These are phyloP conservation scores for Areca catechu DNA, from an alignment of 176 grass and related monocot genomes.

Conservation along the genomic window DNA sequence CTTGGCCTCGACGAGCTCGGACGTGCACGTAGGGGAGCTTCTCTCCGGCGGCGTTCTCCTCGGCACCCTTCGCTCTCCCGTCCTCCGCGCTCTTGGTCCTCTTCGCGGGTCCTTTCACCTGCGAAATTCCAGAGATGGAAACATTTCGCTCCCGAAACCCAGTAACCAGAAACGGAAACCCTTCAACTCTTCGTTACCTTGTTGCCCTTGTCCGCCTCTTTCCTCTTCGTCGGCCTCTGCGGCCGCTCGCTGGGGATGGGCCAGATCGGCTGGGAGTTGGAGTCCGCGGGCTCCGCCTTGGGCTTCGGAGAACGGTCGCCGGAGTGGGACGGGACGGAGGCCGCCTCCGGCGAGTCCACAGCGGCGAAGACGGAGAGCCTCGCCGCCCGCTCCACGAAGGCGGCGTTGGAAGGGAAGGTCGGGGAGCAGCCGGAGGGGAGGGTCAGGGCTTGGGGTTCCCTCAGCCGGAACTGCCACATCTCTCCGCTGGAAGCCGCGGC, in stretches of 20 bases:
- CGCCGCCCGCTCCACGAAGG: conserved; percentile 45
- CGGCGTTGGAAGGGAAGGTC: conserved; percentile 48
- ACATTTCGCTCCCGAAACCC: background rate
- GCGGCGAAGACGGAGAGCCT: conserved; percentile 46
- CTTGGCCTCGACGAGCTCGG: conserved; percentile 56
- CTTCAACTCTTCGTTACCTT: background rate
- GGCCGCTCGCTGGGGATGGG: too few species aligned
- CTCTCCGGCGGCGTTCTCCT: conserved; percentile 32
- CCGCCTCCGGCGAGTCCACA: background rate
- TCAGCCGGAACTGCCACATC: background rate
- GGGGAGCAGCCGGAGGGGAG: conserved; percentile 30
- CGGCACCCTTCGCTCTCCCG: conserved; percentile 17
- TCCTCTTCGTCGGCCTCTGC: too few species aligned
- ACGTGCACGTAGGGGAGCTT: conserved; percentile 80
- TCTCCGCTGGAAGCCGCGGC: conserved; percentile 16
- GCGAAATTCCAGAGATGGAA: background rate
- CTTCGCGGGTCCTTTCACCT: conserved; percentile 37
- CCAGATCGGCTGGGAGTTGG: background rate
- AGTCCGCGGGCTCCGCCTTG: conserved; percentile 5
- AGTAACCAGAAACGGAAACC: conserved; percentile 11
- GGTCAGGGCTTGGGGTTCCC: background rate
- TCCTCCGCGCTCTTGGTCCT: conserved; percentile 32
- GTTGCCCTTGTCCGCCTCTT: conserved; percentile 5
- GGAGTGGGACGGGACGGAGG: conserved; percentile 1
- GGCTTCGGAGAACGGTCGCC: background rate